Evolutionary conservation across 192 early-diverging fungal genomes (phyloP), one percentile per base, ranked within the genome.

Genomic region (Linnemannia hyalina): DNA sequence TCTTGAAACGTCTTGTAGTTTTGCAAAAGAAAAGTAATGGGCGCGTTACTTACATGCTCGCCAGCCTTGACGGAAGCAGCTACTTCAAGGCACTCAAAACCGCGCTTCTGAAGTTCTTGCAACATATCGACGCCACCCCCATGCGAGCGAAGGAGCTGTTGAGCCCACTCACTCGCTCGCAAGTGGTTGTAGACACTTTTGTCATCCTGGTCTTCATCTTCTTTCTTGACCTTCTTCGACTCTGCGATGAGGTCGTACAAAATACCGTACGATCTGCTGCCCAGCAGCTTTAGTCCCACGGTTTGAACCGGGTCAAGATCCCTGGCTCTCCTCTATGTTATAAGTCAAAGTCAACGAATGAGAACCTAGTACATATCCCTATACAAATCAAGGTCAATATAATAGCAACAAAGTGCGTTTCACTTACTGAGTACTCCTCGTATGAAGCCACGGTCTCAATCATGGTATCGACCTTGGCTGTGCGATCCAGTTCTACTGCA

Each of bases 191-290:
- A 52, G 4, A 80, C 76, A 8, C 6, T 42, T 15, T 8, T 7
- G n/a, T 75, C 75, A 36, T 77, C 75, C 26, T 46, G 44, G 13
- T 46, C 44, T 46, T 46, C 44, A 1, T 46, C 44, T 46, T 46
- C 44, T 46, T 46, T 46, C 44, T 46, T 46, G 44, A 46, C 44
- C 44, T 46, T 46, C 44, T 46, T 46, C 44, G 44, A 46, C 44
- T 46, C 44, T 5, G 29, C 40, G 15, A 86, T 63, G 42, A 77
- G 71, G 38, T 86, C 82, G 36, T 73, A 29, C 16, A 88, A 22
- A 1, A 52, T 65, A 22, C 78, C 41, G 32, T 88, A 88, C 1
- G 82, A 77, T 47, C 81, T 76, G n/a, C 82, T 78, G 32, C 80
- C 88, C 20, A 84, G 68, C 26, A 88, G 18, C 16, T 78, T 77